phyloP scores from a whole-genome alignment of 2,329 filamentous ascomycete species.

The Huntiella abstrusa region DNA sequence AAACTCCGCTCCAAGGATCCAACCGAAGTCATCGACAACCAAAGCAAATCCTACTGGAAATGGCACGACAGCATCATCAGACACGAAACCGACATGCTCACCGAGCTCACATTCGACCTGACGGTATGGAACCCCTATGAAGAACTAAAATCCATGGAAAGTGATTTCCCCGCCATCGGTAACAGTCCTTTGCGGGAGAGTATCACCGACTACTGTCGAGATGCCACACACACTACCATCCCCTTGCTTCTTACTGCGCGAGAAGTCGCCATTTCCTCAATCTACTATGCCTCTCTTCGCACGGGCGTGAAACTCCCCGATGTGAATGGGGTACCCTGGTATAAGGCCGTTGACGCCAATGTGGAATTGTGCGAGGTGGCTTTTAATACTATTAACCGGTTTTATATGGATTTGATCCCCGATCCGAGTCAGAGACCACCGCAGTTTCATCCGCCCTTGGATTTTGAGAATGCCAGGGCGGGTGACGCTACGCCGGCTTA shows the following conservation, averaged over 20 bases:
- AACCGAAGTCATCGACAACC: constrained; percentile 78
- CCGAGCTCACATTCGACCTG: constrained; percentile 83
- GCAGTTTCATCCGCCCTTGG: no score
- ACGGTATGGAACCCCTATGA: constrained; percentile 79
- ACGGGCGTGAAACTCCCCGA: constrained; percentile 61
- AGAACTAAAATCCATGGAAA: constrained; percentile 63
- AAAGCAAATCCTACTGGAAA: constrained; percentile 95
- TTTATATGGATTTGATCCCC: no score
- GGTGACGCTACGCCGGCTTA: background rate
- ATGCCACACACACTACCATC: constrained; percentile 66
- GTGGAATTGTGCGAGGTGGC: constrained; percentile 23
- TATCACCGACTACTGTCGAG: constrained; percentile 87
- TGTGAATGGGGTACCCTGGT: constrained; percentile 63
- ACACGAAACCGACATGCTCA: constrained; percentile 83
- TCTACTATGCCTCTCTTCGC: constrained; percentile 72
- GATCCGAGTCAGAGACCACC: no score
- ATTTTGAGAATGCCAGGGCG: no score
- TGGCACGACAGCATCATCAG: constrained; percentile 89
- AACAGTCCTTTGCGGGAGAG: constrained; percentile 70
- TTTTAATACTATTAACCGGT: no score
- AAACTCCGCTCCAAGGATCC: constrained; percentile 90
- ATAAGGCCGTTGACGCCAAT: constrained; percentile 57
- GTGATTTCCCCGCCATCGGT: constrained; percentile 52
- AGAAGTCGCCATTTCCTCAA: constrained; percentile 65
- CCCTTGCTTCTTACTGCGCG: constrained; percentile 64